A percentile compares a stretch with the other conserved stretches of the same genome.
Conservation (phyloP, 371 early-diverging fungal species). For the Syncephalis plumigaleata region DNA sequence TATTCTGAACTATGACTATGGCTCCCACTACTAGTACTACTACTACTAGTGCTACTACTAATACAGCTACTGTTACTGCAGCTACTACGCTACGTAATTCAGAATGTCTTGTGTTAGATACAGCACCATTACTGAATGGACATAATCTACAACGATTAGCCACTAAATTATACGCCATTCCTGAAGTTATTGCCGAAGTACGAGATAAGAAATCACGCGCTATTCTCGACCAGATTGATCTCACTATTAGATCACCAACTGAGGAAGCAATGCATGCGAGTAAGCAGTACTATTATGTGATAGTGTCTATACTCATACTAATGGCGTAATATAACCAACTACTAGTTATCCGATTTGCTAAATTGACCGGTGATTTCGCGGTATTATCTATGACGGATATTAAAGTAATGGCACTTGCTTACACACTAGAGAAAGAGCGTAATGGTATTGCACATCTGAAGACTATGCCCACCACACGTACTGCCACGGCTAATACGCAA, state of each 20-base stretch:
- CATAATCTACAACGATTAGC: slow-evolving; percentile 13
- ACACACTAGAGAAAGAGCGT: slow-evolving; percentile 60
- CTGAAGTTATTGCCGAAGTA: slow-evolving; percentile 78
- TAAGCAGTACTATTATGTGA: slow-evolving; percentile 8
- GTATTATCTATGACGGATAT: slow-evolving; percentile 72
- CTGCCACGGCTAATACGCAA: slow-evolving; percentile 6
- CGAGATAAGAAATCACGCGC: slow-evolving; percentile 58
- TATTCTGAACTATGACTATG: no score
- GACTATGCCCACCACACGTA: slow-evolving; percentile 27
- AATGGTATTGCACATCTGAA: slow-evolving; percentile 43
- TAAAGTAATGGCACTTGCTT: slow-evolving; percentile 74
- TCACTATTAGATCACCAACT: slow-evolving; percentile 44
- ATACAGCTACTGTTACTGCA: no score
- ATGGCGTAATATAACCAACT: no score
- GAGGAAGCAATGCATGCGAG: slow-evolving; percentile 62
- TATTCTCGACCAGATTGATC: slow-evolving; percentile 35
- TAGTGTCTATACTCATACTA: no score
- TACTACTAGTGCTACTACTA: no score
- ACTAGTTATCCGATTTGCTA: slow-evolving; percentile 63
- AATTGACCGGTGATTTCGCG: slow-evolving; percentile 84
- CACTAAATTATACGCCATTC: slow-evolving; percentile 61
- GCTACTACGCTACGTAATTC: neutral
- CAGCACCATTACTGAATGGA: neutral
- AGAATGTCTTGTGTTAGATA: neutral
- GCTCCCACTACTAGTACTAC: no score